Conservation (phyloP, 352 stramenopile species). For the Phytopythium montanum region DNA sequence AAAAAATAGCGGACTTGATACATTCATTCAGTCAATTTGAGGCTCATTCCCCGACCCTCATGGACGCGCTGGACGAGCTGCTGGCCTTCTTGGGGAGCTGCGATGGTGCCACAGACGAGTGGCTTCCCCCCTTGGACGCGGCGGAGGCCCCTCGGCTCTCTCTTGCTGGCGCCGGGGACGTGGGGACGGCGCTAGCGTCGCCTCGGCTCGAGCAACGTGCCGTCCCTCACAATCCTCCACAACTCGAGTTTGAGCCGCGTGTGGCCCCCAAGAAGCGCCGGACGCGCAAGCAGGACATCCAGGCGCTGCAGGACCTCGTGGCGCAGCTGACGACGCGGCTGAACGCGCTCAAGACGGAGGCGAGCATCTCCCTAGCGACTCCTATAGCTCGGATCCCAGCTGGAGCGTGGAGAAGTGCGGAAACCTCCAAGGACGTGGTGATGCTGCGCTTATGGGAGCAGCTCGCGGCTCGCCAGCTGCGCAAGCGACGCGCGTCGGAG, state of each 20-base stretch:
- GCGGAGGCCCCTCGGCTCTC: too few species aligned
- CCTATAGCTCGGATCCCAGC: not conserved
- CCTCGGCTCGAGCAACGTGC: not conserved
- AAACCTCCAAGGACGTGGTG: too few species aligned
- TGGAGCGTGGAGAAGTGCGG: not conserved
- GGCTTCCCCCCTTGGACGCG: not conserved
- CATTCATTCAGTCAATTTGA: too few species aligned
- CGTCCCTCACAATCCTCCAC: not conserved
- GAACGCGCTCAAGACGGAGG: conserved; percentile 3
- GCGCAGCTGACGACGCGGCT: not conserved
- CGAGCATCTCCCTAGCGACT: not conserved
- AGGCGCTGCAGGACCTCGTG: not conserved
- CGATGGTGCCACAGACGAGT: not conserved
- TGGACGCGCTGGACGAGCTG: not conserved
- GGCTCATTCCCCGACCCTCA: too few species aligned
- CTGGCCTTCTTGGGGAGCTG: conserved; percentile 1
- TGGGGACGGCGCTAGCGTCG: too few species aligned
- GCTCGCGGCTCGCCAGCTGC: not conserved
- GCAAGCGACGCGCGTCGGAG: not conserved
- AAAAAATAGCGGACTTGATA: too few species aligned
- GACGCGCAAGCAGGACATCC: conserved; percentile 3
- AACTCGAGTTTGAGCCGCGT: not conserved
- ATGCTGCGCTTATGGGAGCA: not conserved
- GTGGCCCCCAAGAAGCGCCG: not conserved
- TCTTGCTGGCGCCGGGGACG: not conserved